Base-by-base conservation (phyloP, 148 eudicot genomes). In the Chenopodium berlandieri region DNA sequence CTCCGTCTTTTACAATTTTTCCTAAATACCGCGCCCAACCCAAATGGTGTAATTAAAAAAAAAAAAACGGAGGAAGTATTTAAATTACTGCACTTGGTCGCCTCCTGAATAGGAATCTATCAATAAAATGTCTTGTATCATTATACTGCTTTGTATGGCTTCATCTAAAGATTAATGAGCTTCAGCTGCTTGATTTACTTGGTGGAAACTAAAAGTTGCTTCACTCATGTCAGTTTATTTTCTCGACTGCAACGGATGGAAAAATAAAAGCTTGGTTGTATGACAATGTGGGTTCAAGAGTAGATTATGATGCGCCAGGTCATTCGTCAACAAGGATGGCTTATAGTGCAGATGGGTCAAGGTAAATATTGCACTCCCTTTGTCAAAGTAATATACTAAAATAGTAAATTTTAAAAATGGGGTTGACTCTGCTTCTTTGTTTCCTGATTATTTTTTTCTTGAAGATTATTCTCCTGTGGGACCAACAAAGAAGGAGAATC, bases 201-300 rank as follows among this genome's bases (percentile, higher is more conserved):
- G n/a, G 17, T 30, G 69, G 75, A 54, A 63, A 44, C 23, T 81
- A 47, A 65, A 40, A 20, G 9, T 34, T 70, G 23, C 54, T 56
- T 58, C 31, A 32, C 70, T 66, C 73, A 44, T 78, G 65, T 68
- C 89, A 96, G 99, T 94, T 96, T 85, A 91, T 96, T 78, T 96
- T 94, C 85, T 91, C 99, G 60, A 96, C 98, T 46, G 92, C 97
- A 67, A 89, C 89, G 60, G 98, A 96, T 84, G 99, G 97, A 68
- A 95, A 95, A 88, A 93, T 95, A 81, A 94, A 95, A 88, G 99
- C 97, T 37, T 95, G 99, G 99, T 75, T 96, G 82, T 96, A 94
- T 82, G 99, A 94, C 82, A 87, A 88, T 84, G 16, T 83, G 89
- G 99, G 99, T 81, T 89, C 98, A 37, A 88, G 98, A 86, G 95